Evolutionary conservation across 2,329 filamentous ascomycete genomes (phyloP), one percentile per base, ranked within the genome.

Genomic region (Stenocarpella maydis): DNA sequence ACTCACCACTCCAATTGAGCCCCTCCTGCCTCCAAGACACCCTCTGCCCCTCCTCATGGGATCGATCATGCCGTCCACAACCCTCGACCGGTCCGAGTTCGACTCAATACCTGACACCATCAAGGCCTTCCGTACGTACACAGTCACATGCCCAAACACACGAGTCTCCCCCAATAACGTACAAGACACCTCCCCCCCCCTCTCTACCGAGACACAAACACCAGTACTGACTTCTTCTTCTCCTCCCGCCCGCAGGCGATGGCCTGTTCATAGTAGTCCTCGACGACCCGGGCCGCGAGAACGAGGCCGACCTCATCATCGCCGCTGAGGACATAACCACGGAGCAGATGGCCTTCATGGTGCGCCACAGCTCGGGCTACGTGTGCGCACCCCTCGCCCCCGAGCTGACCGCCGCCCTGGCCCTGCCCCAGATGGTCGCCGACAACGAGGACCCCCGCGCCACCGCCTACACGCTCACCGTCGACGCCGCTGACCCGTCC

Each of bases 261-360:
- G 94, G 94, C 80, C 91, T 98, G 78, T 98, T 98, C 86, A 91
- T 99, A 79, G 90, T 99, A 72, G 95, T 98, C 45, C 93, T 99
- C 77, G 96, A 99, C 84, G 92, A 93, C 74, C 90, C 94, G 73
- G 89, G 91, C 72, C 95, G 96, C 80, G 96, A 99, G 82, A 99
- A 99, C 81, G 96, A 99, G 87, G 96, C 95, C 80, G 96, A 99
- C 83, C 89, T 99, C 60, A 98, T 98, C 81, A 97, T 98, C 78
- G 93, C 96, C 74, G 95, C 94, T 72, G 85, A 94, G 74, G 87
- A 92, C 76, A 84, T 98, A 73, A 97, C 95, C 10, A 87, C 94
- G 28, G 88, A 92, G 73, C 95, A 98, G 82, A 97, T 97, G 90
- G 93, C 94, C 76, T 99, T 98, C 85, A 91, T 99, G 87, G 89